phyloP scores from a whole-genome alignment of 345 rosid species.

The Bretschneidera sinensis region DNA sequence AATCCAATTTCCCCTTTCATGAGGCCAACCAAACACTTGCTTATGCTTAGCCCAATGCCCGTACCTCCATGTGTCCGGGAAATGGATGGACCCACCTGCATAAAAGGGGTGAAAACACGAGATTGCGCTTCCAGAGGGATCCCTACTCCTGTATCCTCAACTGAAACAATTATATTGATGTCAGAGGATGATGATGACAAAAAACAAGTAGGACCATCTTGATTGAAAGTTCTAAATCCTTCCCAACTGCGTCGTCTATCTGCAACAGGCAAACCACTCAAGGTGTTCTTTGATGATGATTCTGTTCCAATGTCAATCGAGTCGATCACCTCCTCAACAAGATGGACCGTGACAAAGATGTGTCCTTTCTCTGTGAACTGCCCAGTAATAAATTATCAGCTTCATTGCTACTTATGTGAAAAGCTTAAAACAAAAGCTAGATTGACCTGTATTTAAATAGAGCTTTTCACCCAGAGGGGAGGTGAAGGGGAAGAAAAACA shows the following conservation, averaged over 20 bases:
- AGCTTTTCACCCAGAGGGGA: neutral
- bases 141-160: constrained; percentile 94
- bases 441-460: neutral
- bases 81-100: constrained; percentile 92
- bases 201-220: constrained; percentile 31
- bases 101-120: constrained; percentile 87
- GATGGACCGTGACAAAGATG: constrained; percentile 75
- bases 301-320: constrained; percentile 45
- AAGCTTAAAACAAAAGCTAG: neutral
- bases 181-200: constrained; percentile 35
- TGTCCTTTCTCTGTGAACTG: constrained; percentile 96
- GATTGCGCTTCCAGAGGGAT: constrained; percentile 85
- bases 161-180: constrained; percentile 71
- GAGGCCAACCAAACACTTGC: constrained; percentile 83
- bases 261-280: constrained; percentile 83
- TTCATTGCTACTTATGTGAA: constrained; percentile 3
- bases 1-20: constrained; percentile 96
- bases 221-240: constrained; percentile 53
- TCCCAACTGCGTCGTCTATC: constrained; percentile 70
- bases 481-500: neutral
- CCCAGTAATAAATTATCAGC: constrained; percentile 12
- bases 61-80: constrained; percentile 93
- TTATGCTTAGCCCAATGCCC: constrained; percentile 95
- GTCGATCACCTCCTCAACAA: constrained; percentile 70
- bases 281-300: constrained; percentile 46